Evolutionary conservation across 306 rosid genomes (phyloP).

Genomic region (Castanea crenata): DNA sequence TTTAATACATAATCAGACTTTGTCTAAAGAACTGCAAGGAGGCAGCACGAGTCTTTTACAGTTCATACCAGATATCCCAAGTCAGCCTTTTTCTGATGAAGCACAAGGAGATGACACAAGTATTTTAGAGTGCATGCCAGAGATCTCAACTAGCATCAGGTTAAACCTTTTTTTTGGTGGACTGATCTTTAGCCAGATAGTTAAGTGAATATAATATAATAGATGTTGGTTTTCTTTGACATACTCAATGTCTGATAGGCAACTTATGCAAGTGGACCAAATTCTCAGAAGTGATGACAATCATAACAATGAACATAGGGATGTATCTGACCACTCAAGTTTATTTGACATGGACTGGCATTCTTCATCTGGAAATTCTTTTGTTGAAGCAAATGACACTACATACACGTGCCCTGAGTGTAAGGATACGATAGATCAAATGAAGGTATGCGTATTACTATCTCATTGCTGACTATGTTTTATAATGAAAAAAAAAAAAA

Average conservation of each 20-base stretch:
- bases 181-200: no score
- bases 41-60: slow-evolving; percentile 37
- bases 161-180: not conserved
- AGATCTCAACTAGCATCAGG: slow-evolving; percentile 61
- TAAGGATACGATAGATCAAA: slow-evolving; percentile 39
- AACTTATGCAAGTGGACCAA: slow-evolving; percentile 46
- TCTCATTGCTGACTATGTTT: slow-evolving; percentile 1
- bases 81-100: not conserved
- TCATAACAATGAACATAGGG: slow-evolving; percentile 62
- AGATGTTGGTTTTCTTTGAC: no score
- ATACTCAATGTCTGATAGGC: slow-evolving; percentile 44
- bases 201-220: no score
- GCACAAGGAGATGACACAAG: not conserved
- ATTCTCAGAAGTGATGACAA: slow-evolving; percentile 42
- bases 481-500: not conserved
- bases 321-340: slow-evolving; percentile 62
- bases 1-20: slow-evolving; percentile 35
- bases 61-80: slow-evolving; percentile 32
- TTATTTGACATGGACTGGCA: slow-evolving; percentile 73
- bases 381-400: slow-evolving; percentile 66
- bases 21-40: slow-evolving; percentile 37
- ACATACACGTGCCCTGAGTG: slow-evolving; percentile 64
- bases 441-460: slow-evolving; percentile 49
- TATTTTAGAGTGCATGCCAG: not conserved
- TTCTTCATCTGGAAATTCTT: slow-evolving; percentile 86